Evolutionary conservation across 2,329 filamentous ascomycete species (phyloP), one percentile per base, ranked within the genome.

Genomic region (Ustulina deusta): DNA sequence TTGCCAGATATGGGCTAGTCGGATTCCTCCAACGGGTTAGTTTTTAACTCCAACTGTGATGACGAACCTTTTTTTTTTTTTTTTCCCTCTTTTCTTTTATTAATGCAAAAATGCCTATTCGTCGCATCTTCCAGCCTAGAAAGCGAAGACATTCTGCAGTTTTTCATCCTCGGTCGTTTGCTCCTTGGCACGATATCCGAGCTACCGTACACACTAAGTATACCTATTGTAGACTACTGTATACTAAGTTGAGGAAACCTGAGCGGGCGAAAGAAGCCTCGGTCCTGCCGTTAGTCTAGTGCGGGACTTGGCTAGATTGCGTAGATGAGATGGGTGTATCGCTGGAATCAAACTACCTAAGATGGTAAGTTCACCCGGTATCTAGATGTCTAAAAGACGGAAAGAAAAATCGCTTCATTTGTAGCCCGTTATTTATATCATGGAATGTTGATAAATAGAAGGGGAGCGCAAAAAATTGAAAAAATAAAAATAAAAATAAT

Each of bases 11-110:
- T 32, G 34, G 20, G 34, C 34, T 55, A 38, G 51, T 6, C 38
- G 32, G 51, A 55, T 40, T 38, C 20, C 32, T 2, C 51, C 27
- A 38, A 62, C 27, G 38, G 40, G 44, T 20, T 56, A 51, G 34
- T 46, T 34, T 6, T 44, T 44, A 20, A 36, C 10, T 38, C 22
- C 7, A 25, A 9, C 29, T n/a, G 42, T 38, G n/a, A n/a, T n/a
- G n/a, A n/a, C n/a, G n/a, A n/a, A n/a, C n/a, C n/a, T n/a, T n/a
- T 9, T 22, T n/a, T 6, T 61, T 34, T 51, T 34, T 36, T 34
- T 22, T 34, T 5, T 56, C 7, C 40, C 27, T n/a, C 3, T 25
- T 29, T 60, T 29, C 7, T 25, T 61, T 54, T 38, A 42, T 48
- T 44, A 13, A 4, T 9, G 15, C 29, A n/a, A 15, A 17, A 49